phyloP scores from a whole-genome alignment of 768 basidiomycete species.

The Mycena capillaripes region DNA sequence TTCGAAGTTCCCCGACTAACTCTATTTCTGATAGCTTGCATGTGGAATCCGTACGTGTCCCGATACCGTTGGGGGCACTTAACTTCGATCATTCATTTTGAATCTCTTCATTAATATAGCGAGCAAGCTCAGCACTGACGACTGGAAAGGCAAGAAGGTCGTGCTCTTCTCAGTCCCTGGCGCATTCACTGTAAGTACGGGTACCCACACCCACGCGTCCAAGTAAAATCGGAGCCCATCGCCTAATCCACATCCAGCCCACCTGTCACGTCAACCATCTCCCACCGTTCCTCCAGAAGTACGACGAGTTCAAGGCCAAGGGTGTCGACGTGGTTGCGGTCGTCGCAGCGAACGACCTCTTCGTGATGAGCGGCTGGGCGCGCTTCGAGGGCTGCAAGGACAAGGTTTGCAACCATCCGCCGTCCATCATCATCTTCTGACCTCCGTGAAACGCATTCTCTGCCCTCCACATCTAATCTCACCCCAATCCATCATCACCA shows the following conservation, averaged over 20 bases:
- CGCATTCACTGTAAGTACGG: constrained; percentile 78
- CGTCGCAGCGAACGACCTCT: constrained; percentile 84
- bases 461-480: constrained; percentile 1
- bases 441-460: constrained; percentile 4
- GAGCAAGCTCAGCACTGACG: constrained; percentile 64
- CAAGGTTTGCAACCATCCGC: constrained; percentile 58
- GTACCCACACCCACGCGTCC: background rate
- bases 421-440: constrained; percentile 5
- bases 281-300: constrained; percentile 76
- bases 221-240: constrained; percentile 41
- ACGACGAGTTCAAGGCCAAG: constrained; percentile 82
- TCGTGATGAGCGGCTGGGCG: constrained; percentile 79
- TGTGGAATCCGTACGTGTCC: constrained; percentile 76
- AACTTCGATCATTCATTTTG: constrained; percentile 12
- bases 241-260: constrained; percentile 65
- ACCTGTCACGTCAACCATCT: constrained; percentile 78
- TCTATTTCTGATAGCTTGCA: constrained; percentile 55
- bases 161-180: constrained; percentile 85
- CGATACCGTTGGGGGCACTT: background rate
- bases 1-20: constrained; percentile 24
- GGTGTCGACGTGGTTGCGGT: constrained; percentile 83
- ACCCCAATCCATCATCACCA: background rate
- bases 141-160: constrained; percentile 88
- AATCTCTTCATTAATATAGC: constrained; percentile 54
- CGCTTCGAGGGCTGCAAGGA: constrained; percentile 74